Percentiles rank a stretch among this genome's conserved stretches.
Conservation (phyloP, 148 eudicot genomes). For the Chenopodium suecicum region DNA sequence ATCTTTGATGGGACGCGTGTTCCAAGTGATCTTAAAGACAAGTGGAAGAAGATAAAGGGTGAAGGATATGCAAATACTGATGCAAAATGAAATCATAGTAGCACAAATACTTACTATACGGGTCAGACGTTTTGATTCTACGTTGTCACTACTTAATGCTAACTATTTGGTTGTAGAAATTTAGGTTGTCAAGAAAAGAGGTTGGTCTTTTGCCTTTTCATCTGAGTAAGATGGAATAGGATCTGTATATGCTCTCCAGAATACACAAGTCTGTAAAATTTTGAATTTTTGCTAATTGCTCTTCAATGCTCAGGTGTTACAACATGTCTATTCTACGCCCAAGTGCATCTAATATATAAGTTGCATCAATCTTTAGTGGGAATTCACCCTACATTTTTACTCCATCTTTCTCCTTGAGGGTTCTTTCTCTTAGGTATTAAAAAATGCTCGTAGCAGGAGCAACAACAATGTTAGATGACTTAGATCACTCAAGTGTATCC, state of each 20-base stretch:
- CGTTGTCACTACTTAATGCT: too few relatives aligned
- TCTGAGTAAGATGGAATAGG: neutral
- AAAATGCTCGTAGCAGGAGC: neutral
- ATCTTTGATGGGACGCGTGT: slow-evolving; percentile 61
- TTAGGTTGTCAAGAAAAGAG: too few relatives aligned
- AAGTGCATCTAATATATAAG: neutral
- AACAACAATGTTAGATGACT: too few relatives aligned
- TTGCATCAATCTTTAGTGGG: neutral
- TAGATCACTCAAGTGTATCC: too few relatives aligned
- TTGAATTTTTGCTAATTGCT: neutral
- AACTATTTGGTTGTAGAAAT: too few relatives aligned
- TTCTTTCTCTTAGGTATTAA: neutral
- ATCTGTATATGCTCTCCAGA: neutral
- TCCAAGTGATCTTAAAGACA: slow-evolving; percentile 66
- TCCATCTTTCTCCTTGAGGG: neutral
- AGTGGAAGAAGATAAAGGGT: slow-evolving; percentile 51
- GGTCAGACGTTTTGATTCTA: neutral
- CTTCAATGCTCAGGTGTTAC: neutral
- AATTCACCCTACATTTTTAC: neutral
- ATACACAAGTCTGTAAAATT: neutral
- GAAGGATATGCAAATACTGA: neutral
- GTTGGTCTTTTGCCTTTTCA: neutral
- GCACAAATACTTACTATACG: neutral
- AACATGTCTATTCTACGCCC: neutral
- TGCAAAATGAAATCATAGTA: neutral